These are phyloP conservation scores for Leishmania gerbilli DNA, from an alignment of 208 protist genomes.

Conservation along the genomic window DNA sequence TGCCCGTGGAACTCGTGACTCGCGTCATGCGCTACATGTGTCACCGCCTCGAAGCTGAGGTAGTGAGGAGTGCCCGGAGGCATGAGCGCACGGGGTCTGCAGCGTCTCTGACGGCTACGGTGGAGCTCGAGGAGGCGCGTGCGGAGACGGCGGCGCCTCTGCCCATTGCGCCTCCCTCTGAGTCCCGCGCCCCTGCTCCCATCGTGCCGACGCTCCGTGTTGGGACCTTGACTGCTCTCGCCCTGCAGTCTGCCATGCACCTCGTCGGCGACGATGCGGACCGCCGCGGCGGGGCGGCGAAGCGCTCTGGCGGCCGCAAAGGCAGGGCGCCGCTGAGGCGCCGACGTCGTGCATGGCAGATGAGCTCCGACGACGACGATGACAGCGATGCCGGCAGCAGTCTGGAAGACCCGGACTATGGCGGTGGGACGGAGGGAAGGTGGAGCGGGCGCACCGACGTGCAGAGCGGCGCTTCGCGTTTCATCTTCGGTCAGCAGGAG, in stretches of 20 bases:
- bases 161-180: not conserved
- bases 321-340: not conserved
- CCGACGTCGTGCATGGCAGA: not conserved
- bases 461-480: not conserved
- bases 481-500: not conserved
- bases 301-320: not conserved
- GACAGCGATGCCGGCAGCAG: not conserved
- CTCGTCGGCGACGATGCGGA: no score
- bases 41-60: conserved; percentile 19
- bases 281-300: conserved; percentile 1
- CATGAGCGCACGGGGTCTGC: not conserved
- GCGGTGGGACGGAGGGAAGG: not conserved
- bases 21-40: conserved; percentile 23
- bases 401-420: not conserved
- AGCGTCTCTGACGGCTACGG: not conserved
- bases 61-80: not conserved
- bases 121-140: not conserved
- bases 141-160: not conserved
- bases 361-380: conserved; percentile 2
- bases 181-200: not conserved
- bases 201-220: conserved; percentile 11
- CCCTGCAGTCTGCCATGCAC: conserved; percentile 7
- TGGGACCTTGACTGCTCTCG: conserved; percentile 12
- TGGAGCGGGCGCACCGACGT: not conserved
- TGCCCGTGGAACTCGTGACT: conserved; percentile 22